These are phyloP conservation scores for Cryptococcus floricola DNA, from an alignment of 1,284 basidiomycete species.

Conservation along the genomic window DNA sequence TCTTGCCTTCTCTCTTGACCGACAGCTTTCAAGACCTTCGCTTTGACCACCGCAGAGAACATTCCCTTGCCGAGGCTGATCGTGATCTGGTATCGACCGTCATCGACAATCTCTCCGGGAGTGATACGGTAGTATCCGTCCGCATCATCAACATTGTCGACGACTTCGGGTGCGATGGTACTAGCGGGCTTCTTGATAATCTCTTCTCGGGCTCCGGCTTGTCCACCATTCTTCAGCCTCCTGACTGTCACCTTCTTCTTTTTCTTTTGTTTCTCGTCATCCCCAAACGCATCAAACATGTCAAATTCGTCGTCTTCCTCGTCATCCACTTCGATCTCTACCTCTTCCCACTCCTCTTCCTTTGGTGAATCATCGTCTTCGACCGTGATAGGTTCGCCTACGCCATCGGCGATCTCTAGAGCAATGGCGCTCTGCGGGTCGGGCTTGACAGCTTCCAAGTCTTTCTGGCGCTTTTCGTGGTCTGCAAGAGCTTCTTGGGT, in stretches of 20 bases:
- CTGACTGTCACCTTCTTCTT: constrained; percentile 53
- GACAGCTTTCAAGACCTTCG: constrained; percentile 73
- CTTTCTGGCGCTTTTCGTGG: constrained; percentile 59
- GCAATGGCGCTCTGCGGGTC: neutral
- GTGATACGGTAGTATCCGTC: constrained; percentile 97
- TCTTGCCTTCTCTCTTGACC: constrained; percentile 53
- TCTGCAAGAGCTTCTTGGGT: constrained; percentile 77
- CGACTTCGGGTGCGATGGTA: constrained; percentile 52
- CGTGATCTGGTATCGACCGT: constrained; percentile 89
- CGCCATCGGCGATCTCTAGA: constrained; percentile 46
- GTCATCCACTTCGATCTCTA: constrained; percentile 58
- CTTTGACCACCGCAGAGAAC: constrained; percentile 95
- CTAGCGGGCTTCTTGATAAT: constrained; percentile 60
- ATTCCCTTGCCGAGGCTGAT: constrained; percentile 95
- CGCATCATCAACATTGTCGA: constrained; percentile 63
- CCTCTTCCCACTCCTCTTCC: constrained; percentile 54
- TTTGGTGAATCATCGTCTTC: constrained; percentile 36
- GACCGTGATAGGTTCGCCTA: constrained; percentile 44
- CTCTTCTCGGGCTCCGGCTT: constrained; percentile 70
- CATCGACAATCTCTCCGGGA: constrained; percentile 89
- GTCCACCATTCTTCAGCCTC: constrained; percentile 52
- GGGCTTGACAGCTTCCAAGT: constrained; percentile 18
- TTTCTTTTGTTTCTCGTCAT: constrained; percentile 55
- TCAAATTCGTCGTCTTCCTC: constrained; percentile 71
- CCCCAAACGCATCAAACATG: constrained; percentile 74